A percentile compares a stretch with the other conserved stretches of the same genome.
Conservation (phyloP, 331 rosid species). For the Rosa hybrid region DNA sequence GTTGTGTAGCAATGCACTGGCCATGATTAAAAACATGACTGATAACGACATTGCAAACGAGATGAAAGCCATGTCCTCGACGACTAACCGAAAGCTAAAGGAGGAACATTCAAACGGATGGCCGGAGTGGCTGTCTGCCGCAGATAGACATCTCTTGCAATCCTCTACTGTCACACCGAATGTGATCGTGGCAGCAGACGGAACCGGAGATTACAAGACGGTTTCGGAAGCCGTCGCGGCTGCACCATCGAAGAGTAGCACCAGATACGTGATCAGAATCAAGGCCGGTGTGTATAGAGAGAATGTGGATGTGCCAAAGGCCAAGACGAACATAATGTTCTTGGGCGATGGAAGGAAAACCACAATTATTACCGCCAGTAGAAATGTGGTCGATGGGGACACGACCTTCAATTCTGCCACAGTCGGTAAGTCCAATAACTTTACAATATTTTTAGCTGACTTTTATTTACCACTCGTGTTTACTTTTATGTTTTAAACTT, state of each 20-base stretch:
- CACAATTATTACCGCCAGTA: conserved; percentile 72
- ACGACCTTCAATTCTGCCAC: conserved; percentile 94
- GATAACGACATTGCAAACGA: conserved; percentile 62
- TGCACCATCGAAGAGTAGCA: conserved; percentile 59
- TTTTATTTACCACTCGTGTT: neutral
- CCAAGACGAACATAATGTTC: conserved; percentile 69
- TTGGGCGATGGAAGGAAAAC: conserved; percentile 64
- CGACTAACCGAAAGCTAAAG: conserved; percentile 34
- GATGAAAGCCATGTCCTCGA: neutral
- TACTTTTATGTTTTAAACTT: neutral
- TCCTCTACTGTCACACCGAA: conserved; percentile 42
- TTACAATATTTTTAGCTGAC: neutral
- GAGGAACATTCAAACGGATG: conserved; percentile 34
- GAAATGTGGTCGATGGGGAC: conserved; percentile 85
- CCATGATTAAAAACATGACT: conserved; percentile 84
- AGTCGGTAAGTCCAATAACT: conserved; percentile 50
- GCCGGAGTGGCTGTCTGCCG: conserved; percentile 80
- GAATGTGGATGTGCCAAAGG: conserved; percentile 74
- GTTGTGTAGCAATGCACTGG: conserved; percentile 75
- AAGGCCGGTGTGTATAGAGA: conserved; percentile 78
- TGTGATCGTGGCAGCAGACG: conserved; percentile 81
- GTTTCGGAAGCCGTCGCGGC: conserved; percentile 74
- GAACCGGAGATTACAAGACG: conserved; percentile 69
- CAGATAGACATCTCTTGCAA: conserved; percentile 66
- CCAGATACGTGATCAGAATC: conserved; percentile 61